Conservation (phyloP, 495 filamentous ascomycete species). For the Viridothelium virens region DNA sequence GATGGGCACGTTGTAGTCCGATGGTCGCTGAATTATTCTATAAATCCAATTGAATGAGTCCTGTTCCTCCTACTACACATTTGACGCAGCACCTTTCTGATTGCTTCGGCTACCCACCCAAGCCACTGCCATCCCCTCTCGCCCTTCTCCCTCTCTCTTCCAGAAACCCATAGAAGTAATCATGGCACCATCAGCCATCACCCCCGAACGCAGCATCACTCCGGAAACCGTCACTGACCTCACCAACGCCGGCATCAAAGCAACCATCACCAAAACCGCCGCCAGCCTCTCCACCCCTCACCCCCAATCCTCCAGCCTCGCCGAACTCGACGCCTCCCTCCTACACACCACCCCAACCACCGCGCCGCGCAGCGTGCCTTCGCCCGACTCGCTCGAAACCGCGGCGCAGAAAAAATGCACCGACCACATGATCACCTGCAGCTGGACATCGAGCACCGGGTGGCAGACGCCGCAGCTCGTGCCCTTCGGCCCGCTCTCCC, state of each 20-base stretch:
- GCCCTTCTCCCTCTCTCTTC: not conserved
- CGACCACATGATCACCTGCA: constrained; percentile 80
- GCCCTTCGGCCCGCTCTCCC: constrained; percentile 69
- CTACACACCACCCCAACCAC: constrained; percentile 61
- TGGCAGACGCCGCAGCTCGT: constrained; percentile 73
- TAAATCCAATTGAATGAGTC: too few species aligned
- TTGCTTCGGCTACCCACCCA: too few species aligned
- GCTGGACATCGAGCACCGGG: constrained; percentile 59
- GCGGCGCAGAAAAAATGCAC: constrained; percentile 48
- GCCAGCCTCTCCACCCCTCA: constrained; percentile 17
- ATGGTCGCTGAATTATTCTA: too few species aligned
- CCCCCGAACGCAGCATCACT: constrained; percentile 18
- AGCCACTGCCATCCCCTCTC: not conserved
- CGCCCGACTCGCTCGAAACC: constrained; percentile 43
- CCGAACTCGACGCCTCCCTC: constrained; percentile 61
- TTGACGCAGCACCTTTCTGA: too few species aligned
- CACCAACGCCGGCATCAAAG: constrained; percentile 32
- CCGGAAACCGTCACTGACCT: constrained; percentile 23
- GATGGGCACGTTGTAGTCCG: too few species aligned
- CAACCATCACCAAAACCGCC: constrained; percentile 21
- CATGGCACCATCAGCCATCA: constrained; percentile 24
- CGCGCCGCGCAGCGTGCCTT: constrained; percentile 59
- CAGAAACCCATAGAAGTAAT: not conserved
- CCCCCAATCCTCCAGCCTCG: not conserved
- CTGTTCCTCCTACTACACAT: too few species aligned